Evolutionary conservation across 1,284 basidiomycete species (phyloP).

Genomic region (Vanrija pseudolonga): DNA sequence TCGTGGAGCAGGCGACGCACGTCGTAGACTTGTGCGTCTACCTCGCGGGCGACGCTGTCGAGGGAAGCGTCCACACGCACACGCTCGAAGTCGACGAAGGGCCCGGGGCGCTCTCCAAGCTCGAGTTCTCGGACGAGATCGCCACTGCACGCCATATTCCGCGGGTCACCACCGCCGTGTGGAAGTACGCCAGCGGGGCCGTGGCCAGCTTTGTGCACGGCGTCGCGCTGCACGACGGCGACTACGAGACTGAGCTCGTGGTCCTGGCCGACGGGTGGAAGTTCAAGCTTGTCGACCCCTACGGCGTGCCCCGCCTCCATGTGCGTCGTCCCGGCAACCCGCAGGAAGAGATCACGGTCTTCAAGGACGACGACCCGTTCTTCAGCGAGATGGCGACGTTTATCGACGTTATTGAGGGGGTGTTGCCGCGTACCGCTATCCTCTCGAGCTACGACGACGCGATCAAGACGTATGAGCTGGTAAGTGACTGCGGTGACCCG

Average conservation of each 20-base stretch:
- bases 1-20: constrained; percentile 56
- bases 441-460: constrained; percentile 61
- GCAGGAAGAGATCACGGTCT: too few relatives aligned
- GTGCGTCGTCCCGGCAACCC: constrained; percentile 45
- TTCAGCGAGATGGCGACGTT: constrained; percentile 48
- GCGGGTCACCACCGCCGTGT: constrained; percentile 49
- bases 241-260: constrained; percentile 45
- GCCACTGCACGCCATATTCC: constrained; percentile 45
- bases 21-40: constrained; percentile 50
- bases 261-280: constrained; percentile 42
- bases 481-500: too few relatives aligned
- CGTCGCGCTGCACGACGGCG: constrained; percentile 32
- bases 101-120: constrained; percentile 50
- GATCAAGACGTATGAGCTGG: constrained; percentile 70
- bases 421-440: constrained; percentile 31
- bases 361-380: constrained; percentile 47
- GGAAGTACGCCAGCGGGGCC: constrained; percentile 47
- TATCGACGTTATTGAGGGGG: constrained; percentile 32
- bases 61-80: constrained; percentile 48
- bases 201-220: constrained; percentile 44
- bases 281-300: constrained; percentile 48
- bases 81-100: constrained; percentile 45
- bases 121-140: constrained; percentile 52
- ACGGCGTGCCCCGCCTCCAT: constrained; percentile 43
- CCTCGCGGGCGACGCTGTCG: constrained; percentile 55